Evolutionary conservation across 2,329 filamentous ascomycete genomes (phyloP).

Genomic region (Neofusicoccum kwambonambiense): DNA sequence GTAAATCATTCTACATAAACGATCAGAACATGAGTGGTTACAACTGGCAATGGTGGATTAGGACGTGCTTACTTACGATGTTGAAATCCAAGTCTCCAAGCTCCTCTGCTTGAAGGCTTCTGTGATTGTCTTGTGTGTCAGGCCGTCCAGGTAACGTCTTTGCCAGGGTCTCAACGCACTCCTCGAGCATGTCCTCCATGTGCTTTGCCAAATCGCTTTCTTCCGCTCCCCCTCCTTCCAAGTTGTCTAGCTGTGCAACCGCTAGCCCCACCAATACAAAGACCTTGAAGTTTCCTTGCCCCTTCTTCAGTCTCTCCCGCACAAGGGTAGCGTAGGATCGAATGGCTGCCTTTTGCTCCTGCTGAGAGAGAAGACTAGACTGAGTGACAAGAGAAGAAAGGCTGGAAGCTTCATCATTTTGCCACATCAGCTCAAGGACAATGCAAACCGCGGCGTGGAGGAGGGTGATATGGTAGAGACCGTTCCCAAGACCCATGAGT

Average conservation of each 20-base stretch:
- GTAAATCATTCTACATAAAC: not conserved
- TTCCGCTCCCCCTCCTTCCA: not conserved
- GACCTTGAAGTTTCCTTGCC: slow-evolving; percentile 1
- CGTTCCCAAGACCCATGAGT: not conserved
- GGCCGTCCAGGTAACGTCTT: not conserved
- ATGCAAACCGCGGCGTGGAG: not conserved
- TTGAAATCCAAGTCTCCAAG: not conserved
- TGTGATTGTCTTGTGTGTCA: not conserved
- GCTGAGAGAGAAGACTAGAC: not conserved
- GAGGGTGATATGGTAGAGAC: not conserved
- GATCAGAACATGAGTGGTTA: not conserved
- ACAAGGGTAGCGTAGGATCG: not conserved
- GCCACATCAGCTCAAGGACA: not conserved
- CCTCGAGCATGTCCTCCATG: not conserved
- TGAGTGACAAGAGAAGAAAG: not conserved
- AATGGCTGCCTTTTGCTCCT: not conserved
- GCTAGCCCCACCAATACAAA: not conserved
- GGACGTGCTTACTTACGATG: not conserved
- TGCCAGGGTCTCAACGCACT: not conserved
- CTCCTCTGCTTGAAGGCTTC: not conserved
- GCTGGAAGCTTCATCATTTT: not conserved
- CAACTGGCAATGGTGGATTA: too few relatives aligned
- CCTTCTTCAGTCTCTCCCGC: not conserved
- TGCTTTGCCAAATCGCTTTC: not conserved
- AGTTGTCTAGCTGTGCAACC: not conserved